Evolutionary conservation across 163 green algal genomes (phyloP), one percentile per base, ranked within the genome.

Genomic region (Smithsoniella earleae): DNA sequence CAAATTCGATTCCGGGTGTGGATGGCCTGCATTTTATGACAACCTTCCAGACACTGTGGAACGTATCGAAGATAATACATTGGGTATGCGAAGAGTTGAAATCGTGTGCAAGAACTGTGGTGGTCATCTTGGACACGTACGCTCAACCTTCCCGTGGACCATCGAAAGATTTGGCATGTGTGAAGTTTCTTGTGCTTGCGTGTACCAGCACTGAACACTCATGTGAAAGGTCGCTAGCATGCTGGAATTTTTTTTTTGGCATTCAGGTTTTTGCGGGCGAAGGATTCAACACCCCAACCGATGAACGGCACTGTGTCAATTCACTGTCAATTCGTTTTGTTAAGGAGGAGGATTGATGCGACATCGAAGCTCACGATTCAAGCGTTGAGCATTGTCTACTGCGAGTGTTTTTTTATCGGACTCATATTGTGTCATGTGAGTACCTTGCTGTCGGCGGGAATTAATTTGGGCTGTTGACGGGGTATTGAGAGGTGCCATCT

Each of bases 251-350:
- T 49, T 49, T 49, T 49, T 49, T 49, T 49, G 40, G 10, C 20
- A 3, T 46, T 8, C 66, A 55, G 30, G 43, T 75, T 43, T 46
- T 65, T 72, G 4, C 78, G 82, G 69, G 81, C 80, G 3, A 95
- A 81, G 86, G 87, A 46, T 94, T 96, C 73, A 73, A 74, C 18
- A 95, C 85, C 0, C 86, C 89, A 10, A 97, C 89, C 0, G 79
- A 95, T 78, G 79, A 91, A 78, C 75, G 91, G 25, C 91, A 97
- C 77, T 97, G 91, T 74, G 91, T 96, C 22, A 96, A 96, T 81
- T 87, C 76, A 46, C 76, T 90, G 3, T 88, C 77, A 31, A 73
- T 96, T 45, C 92, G 89, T 79, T 93, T 87, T 69, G 58, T 69
- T 4, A 16, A 30, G 0, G 58, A 30, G 25, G 5, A 69, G 16